Evolutionary conservation across 2,329 filamentous ascomycete genomes (phyloP).

Genomic region (Seiridium cupressi): DNA sequence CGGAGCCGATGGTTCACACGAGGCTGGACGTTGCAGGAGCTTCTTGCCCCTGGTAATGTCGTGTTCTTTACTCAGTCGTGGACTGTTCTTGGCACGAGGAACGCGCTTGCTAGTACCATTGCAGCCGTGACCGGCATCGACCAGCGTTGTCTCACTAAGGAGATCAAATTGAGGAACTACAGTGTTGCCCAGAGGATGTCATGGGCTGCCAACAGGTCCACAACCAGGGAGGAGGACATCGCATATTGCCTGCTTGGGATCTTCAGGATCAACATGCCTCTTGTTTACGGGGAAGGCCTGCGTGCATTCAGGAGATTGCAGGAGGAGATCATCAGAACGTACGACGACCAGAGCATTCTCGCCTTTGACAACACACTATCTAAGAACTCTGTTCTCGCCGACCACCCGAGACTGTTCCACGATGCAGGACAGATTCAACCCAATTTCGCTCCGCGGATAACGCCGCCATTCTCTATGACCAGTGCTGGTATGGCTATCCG

Average conservation of each 20-base stretch:
- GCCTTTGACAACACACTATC: neutral
- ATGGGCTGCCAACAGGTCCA: conserved; percentile 18
- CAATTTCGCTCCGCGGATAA: neutral
- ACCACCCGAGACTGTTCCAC: neutral
- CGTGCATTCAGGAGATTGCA: conserved; percentile 12
- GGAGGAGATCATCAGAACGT: conserved; percentile 11
- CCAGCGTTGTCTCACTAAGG: conserved; percentile 12
- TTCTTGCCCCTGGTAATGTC: conserved; percentile 20
- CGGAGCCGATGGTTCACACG: conserved; percentile 1
- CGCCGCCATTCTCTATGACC: neutral
- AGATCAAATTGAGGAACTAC: conserved; percentile 7
- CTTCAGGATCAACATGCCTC: conserved; percentile 13
- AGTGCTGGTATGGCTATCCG: neutral
- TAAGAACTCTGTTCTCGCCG: neutral
- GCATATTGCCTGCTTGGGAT: conserved; percentile 20
- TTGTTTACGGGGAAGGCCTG: conserved; percentile 13
- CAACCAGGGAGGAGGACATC: conserved; percentile 16
- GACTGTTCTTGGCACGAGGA: conserved; percentile 6
- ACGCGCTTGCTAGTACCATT: conserved; percentile 12
- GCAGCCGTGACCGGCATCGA: conserved; percentile 3
- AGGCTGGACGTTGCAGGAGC: neutral
- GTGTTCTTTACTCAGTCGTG: conserved; percentile 23
- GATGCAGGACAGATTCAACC: neutral
- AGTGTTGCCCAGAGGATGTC: conserved; percentile 19
- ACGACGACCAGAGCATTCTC: neutral